Evolutionary conservation across 2,329 filamentous ascomycete genomes (phyloP).

Genomic region (Trichoderma simmonsii): DNA sequence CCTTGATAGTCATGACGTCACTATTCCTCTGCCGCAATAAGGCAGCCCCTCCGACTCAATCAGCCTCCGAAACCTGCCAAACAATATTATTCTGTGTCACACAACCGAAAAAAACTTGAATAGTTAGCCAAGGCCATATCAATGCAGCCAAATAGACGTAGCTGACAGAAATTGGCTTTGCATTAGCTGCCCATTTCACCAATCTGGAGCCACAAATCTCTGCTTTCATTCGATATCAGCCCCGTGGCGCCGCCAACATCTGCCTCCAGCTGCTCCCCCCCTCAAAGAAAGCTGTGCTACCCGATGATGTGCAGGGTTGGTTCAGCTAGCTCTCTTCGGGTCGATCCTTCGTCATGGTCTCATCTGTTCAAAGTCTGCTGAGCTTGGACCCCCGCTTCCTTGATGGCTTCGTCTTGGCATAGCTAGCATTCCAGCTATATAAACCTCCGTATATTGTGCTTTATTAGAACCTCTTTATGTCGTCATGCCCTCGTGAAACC

Average conservation of each 20-base stretch:
- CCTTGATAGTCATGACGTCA: slow-evolving; percentile 1
- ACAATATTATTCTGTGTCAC: background rate
- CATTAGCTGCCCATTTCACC: background rate
- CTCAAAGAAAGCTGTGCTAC: background rate
- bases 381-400: slow-evolving; percentile 8
- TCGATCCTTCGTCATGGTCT: slow-evolving; percentile 17
- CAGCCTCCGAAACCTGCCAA: background rate
- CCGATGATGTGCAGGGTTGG: background rate
- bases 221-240: background rate
- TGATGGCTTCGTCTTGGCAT: slow-evolving; percentile 28
- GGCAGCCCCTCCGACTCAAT: background rate
- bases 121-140: background rate
- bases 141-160: background rate
- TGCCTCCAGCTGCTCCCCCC: background rate
- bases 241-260: slow-evolving; percentile 16
- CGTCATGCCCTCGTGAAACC: background rate
- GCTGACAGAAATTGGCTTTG: background rate
- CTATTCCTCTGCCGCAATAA: background rate
- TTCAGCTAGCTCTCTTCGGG: slow-evolving; percentile 11
- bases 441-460: background rate
- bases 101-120: background rate
- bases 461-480: background rate
- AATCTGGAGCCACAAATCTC: background rate
- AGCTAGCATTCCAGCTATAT: background rate
- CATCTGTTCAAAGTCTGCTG: slow-evolving; percentile 1